Percentiles rank a stretch among this genome's conserved stretches.
Conservation (phyloP, 2,329 filamentous ascomycete species). For the Aureobasidium sp. region DNA sequence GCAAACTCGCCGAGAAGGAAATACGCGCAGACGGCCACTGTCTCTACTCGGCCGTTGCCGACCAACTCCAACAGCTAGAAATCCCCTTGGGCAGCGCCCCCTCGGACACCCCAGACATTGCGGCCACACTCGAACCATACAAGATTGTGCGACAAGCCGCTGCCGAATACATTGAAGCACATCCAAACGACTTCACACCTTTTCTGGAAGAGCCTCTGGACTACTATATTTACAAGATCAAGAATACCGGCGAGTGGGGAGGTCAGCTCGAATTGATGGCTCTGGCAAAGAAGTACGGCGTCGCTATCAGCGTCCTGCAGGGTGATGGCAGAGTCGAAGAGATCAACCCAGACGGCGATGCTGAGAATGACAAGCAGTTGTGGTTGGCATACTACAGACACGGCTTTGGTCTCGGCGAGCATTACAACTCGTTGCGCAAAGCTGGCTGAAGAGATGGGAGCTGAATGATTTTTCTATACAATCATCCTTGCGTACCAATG, state of each 20-base stretch:
- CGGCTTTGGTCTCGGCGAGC: conserved; percentile 88
- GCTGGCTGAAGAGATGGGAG: background rate
- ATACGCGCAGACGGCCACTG: conserved; percentile 92
- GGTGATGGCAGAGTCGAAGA: conserved; percentile 70
- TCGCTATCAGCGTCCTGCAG: conserved; percentile 79
- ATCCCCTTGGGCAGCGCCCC: conserved; percentile 37
- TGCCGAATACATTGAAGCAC: conserved; percentile 66
- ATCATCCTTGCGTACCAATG: background rate
- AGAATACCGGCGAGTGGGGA: conserved; percentile 90
- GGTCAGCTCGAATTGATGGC: conserved; percentile 86
- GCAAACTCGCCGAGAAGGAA: conserved; percentile 64
- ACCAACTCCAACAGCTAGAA: conserved; percentile 51
- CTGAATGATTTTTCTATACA: background rate
- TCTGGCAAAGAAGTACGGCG: conserved; percentile 70
- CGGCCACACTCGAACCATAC: conserved; percentile 40
- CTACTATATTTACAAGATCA: conserved; percentile 66
- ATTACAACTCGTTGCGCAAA: conserved; percentile 79
- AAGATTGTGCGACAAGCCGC: conserved; percentile 62
- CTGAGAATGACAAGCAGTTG: conserved; percentile 49
- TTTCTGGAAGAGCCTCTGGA: conserved; percentile 79
- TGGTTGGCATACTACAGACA: conserved; percentile 96
- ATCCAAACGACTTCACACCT: conserved; percentile 74
- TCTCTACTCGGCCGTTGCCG: conserved; percentile 83
- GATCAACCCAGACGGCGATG: conserved; percentile 53
- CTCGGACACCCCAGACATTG: conserved; percentile 17